Base-by-base conservation (phyloP, 2,329 filamentous ascomycete genomes). In the Beauveria sp. region DNA sequence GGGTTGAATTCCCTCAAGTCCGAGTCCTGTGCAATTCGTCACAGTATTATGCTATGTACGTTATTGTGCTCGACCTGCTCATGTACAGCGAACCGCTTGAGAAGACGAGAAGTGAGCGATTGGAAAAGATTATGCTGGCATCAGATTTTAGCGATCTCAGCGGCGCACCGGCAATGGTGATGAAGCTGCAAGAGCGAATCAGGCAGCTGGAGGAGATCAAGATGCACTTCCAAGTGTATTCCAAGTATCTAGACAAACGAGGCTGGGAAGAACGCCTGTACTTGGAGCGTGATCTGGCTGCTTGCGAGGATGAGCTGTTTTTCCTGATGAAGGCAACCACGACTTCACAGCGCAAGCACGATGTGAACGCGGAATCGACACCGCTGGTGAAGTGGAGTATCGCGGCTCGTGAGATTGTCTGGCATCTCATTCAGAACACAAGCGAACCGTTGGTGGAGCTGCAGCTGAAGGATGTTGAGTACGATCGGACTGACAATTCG, bases 321-420 rank as follows among this genome's bases (percentile, higher is more conserved):
- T 99, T 99, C 77, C 90, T 99, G 80, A 98, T 99, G 95, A 98
- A 99, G 70, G 96, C 95, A 45, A 99, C 99, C 72, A 99, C 95
- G 1, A 96, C 92, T 3, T 96, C 93, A 5, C 95, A 99, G 74
- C 83, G 92, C 63, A 95, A 93, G 71, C 87, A 86, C 65, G 91
- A 96, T 83, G 68, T 69, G 52, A 80, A 85, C 55, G 85, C 86
- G 7, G 84, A 91, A 65, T 88, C 87, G 62, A 93, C 85, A 63
- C 92, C 92, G 6, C 79, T 97, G 46, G 75, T 99, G 60, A 88
- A 91, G 68, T 97, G 93, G 89, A 95, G 91, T 71, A 91, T 99
- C 63, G 89, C 90, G n/a, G 92, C 92, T 2, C 88, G 89, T 48
- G 93, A 99, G 71, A 95, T 99, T 66, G 93, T 97, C 14, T 99